Base-by-base conservation (phyloP, 495 filamentous ascomycete genomes). In the Parmelia sp. region DNA sequence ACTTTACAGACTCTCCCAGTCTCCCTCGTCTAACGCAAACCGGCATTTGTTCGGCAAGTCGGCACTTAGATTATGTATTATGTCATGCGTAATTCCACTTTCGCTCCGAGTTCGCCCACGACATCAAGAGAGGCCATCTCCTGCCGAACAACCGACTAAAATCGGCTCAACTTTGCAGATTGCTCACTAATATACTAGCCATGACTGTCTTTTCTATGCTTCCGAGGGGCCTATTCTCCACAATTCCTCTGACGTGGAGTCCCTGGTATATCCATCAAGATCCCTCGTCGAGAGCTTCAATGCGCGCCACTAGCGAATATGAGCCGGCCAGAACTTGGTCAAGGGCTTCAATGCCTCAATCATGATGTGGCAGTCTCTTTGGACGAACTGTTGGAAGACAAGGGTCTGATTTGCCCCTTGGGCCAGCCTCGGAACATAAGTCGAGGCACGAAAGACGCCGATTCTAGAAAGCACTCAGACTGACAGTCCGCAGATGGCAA, bases 291-390 rank as follows among this genome's bases (percentile, higher is more conserved):
- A 62, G 60, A 62, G 49, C 35, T 37, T 57, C 36, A 27, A 62
- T 62, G 49, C 25, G 31, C 37, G 51, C 35, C 39, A 27, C 36
- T 29, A 23, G 49, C 10, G 36, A 62, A 27, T n/a, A 62, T 62
- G 60, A 44, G 33, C 25, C 36, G 1, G 44, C 36, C 36, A 9
- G 3, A 45, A 27, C 15, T 1, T 25, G 14, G 9, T 33, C 27
- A 17, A 35, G 51, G 51, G 31, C 37, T 33, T 37, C 21, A 42
- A 57, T 33, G 25, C 23, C 61, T 31, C 25, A 57, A 42, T 25
- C 1, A 27, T 57, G 25, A 23, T 27, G 56, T 29, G 23, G 37
- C 40, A 55, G 39, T 42, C n/a, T 45, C 61, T 27, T 45, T 51
- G 11, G 29, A 44, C 12, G 57, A 37, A n/a, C 10, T 8, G 10